Percentiles rank a stretch among this genome's conserved stretches.
Conservation (phyloP, 2,329 filamentous ascomycete species). For the Alternaria dauci region DNA sequence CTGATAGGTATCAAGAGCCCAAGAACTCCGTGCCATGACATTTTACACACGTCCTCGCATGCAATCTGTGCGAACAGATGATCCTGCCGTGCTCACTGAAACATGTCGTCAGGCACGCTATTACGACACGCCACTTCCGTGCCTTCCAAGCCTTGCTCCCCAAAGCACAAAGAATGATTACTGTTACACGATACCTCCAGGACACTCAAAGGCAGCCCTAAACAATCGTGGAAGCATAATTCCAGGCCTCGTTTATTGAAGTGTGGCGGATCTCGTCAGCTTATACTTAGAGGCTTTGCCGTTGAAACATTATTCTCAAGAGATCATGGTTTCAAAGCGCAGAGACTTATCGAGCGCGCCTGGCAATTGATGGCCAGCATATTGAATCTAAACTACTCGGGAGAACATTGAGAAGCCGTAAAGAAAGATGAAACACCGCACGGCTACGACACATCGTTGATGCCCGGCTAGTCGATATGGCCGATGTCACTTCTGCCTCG, state of each 20-base stretch:
- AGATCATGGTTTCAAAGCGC: neutral
- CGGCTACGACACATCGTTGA: neutral
- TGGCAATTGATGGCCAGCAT: neutral
- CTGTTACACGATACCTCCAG: too few relatives aligned
- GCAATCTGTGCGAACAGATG: too few relatives aligned
- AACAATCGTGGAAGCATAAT: too few relatives aligned
- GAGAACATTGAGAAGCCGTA: neutral
- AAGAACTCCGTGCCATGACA: too few relatives aligned
- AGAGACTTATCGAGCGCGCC: neutral
- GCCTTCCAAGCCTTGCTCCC: too few relatives aligned
- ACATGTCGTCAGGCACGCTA: too few relatives aligned
- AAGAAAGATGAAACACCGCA: neutral
- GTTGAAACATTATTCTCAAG: neutral
- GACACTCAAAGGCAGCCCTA: too few relatives aligned
- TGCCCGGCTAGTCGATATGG: neutral
- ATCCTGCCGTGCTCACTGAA: too few relatives aligned
- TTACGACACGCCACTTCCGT: too few relatives aligned
- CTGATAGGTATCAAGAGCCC: too few relatives aligned
- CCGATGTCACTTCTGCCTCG: neutral
- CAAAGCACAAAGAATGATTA: too few relatives aligned
- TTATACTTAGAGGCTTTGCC: neutral
- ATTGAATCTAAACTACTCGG: neutral
- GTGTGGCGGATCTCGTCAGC: neutral
- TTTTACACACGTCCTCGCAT: too few relatives aligned
- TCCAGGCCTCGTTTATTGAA: neutral